Percentiles rank a stretch among this genome's conserved stretches.
These are phyloP conservation scores for Auriscalpium vulgare DNA, from an alignment of 768 basidiomycete species.

Conservation along the genomic window DNA sequence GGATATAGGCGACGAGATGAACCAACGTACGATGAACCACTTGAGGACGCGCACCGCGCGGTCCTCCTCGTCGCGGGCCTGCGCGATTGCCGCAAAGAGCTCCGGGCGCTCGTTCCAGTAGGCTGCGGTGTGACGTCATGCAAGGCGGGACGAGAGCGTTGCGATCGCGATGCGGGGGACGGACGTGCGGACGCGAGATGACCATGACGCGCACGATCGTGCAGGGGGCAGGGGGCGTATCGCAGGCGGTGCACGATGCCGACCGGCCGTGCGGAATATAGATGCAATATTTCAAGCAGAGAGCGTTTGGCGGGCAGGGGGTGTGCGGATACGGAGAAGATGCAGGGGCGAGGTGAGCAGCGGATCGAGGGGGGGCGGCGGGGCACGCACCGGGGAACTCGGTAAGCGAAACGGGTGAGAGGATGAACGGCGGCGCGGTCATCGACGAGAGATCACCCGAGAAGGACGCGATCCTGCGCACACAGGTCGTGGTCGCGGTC, in stretches of 20 bases:
- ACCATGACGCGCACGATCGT: too few species aligned
- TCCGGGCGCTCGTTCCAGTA: slow-evolving; percentile 97
- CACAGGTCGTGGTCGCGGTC: slow-evolving; percentile 1
- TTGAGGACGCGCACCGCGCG: slow-evolving; percentile 74
- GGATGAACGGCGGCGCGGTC: slow-evolving; percentile 86
- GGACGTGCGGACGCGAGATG: too few species aligned
- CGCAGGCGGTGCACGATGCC: too few species aligned
- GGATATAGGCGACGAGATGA: neutral
- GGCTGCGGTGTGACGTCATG: slow-evolving; percentile 33
- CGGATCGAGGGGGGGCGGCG: slow-evolving; percentile 5
- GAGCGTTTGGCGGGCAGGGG: slow-evolving; percentile 1
- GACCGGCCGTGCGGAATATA: too few species aligned
- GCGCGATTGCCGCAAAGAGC: slow-evolving; percentile 80
- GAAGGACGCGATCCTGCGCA: slow-evolving; percentile 66
- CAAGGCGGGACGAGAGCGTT: too few species aligned
- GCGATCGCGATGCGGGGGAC: too few species aligned
- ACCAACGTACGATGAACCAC: slow-evolving; percentile 81
- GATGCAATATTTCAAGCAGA: neutral
- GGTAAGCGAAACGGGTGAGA: slow-evolving; percentile 84
- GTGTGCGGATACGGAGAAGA: neutral
- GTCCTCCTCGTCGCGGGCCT: slow-evolving; percentile 64
- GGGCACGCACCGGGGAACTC: slow-evolving; percentile 73
- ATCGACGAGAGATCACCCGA: slow-evolving; percentile 82
- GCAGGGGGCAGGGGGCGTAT: too few species aligned
- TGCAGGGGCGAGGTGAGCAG: slow-evolving; percentile 1